Base-by-base conservation (phyloP, 441 rosid genomes). In the Gossypium schwendimanii region DNA sequence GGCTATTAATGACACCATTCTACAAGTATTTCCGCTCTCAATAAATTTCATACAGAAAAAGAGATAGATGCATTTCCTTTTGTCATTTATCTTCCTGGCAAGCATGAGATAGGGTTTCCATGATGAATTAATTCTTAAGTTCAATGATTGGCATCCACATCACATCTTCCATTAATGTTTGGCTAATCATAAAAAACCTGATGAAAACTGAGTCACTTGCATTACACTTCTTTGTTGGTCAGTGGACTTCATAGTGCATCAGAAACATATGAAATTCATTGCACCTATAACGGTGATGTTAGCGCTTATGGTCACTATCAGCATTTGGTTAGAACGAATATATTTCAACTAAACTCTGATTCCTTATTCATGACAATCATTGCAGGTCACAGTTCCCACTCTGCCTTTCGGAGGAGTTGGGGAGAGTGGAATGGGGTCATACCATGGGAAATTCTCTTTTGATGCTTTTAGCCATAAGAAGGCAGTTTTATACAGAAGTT, bases 361-460 rank as follows among this genome's bases (percentile, higher is more conserved):
- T 26, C 70, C 44, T 49, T 15, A 4, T 67, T 11, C 41, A 47
- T 47, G 58, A 17, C 14, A 26, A 49, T 11, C 31, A 15, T 70
- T 84, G 84, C 85, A 88, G 93, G 79, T 86, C 28, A 82, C 86
- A 0, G 81, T 87, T 68, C 79, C 82, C 0, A 69, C 82, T 24
- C 78, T 88, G n/a, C 93, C 93, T 3, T 88, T 88, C 1, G 93
- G 93, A 55, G 93, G 93, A 28, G 89, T 88, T n/a, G 93, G 91
- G 41, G 93, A 88, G 79, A 88, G 93, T 44, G 93, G 91, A 79
- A 87, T 88, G 86, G 91, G 93, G 23, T 75, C 87, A 0, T 88
- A 88, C 83, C 93, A 88, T 36, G 91, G 91, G 6, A 82, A 88
- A 69, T 88, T 83, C 45, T 67, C 71, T 49, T 67, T 49, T 15